Base-by-base conservation (phyloP, 495 filamentous ascomycete genomes). In the Aspergillus bertholletiae region DNA sequence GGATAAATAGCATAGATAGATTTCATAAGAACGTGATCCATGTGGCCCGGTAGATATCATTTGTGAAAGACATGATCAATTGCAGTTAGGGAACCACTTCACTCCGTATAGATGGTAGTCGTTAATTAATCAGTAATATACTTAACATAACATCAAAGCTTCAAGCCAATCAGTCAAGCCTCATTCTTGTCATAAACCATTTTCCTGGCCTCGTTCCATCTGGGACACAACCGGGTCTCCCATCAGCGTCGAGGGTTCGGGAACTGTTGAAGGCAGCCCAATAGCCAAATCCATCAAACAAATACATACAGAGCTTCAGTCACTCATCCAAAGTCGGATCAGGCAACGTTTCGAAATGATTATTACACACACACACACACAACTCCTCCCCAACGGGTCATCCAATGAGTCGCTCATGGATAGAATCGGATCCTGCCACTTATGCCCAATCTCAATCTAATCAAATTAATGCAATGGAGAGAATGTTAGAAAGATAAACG, bases 381-480 rank as follows among this genome's bases (percentile, higher is more conserved):
- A 37, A 27, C 40, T 41, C 44, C 52, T 41, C 41, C 46, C 53
- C 54, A 57, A 65, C 47, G 35, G 51, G 30, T 43, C 39, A 54
- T 46, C 52, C 51, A 48, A 50, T 53, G 47, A 55, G 22, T 54
- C 58, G 56, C 55, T 62, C 58, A 54, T 60, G 56, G 49, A 41
- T 49, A 65, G 57, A 56, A 59, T 65, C 62, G 59, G 62, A 62
- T 61, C 62, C 59, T 62, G 59, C 59, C 62, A 60, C 56, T 56
- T 59, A 60, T 62, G 62, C 59, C 62, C 62, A 59, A 58, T 54
- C 54, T 39, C 59, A 65, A 65, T 61, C 62, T 64, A 61, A 54
- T 65, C 59, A 59, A 57, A 65, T 65, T 62, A 65, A 65, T 65
- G 62, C 62, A 62, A 35, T 60, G 53, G 62, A 65, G 54, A 58